Evolutionary conservation across 192 early-diverging fungal species (phyloP), one percentile per base, ranked within the genome.

Genomic region (Fimicolochytrium jonesii): DNA sequence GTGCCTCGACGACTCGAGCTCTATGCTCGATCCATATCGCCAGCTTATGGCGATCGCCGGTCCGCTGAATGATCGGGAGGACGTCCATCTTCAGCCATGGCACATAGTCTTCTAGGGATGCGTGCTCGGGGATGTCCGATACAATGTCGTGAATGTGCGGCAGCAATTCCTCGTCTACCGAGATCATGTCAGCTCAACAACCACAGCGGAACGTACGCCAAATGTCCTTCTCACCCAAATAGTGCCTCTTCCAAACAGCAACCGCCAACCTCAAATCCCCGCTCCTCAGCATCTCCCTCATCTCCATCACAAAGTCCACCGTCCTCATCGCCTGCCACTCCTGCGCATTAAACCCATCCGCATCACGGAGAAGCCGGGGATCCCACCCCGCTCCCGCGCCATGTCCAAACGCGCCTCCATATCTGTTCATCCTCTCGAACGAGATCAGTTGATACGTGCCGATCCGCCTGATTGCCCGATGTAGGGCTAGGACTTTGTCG

Each of bases 201-300:
- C 36, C 4, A 61, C 20, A 56, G 37, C 26, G 53, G 28, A 23
- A 50, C 50, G 20, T 34, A 23, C 25, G 18, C 15, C 5, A 32
- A 28, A n/a, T n/a, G n/a, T n/a, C n/a, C 41, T 15, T 15, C 58
- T 26, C 39, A 76, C 72, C 72, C 20, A 37, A 29, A 36, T 36
- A 66, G 46, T 87, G 86, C 5, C 86, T 59, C 26, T 78, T 59
- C 86, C 86, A 87, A 2, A 87, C 23, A 3, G 66, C 61, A 7
- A 75, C 33, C 15, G 68, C 70, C 1, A 63, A 46, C 2, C 42
- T 26, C 6, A 86, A 52, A 52, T 85, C 74, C 47, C 80, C 82
- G 2, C 49, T 47, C 6, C 72, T 60, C 30, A 80, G 30, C 17
- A 64, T 69, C 3, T 73, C 67, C 30, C 71, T 65, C 31, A 81